phyloP scores from a whole-genome alignment of 2,329 filamentous ascomycete genomes.

The Pseudogymnoascus sp. region DNA sequence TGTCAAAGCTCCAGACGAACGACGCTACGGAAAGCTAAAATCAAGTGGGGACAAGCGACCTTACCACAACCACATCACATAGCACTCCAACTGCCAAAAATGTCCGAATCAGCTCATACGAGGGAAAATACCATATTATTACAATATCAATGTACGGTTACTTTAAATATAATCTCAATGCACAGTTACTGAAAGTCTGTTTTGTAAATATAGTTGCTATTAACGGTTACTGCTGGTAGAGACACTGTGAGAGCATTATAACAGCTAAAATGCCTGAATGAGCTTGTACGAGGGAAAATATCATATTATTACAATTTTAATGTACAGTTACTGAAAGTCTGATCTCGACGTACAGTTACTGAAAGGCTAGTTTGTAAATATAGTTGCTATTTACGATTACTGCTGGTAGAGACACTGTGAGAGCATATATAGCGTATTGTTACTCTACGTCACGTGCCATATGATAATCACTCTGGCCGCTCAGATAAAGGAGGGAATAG shows the following conservation, averaged over 20 bases:
- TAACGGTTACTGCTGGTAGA: neutral
- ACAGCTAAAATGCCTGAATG: neutral
- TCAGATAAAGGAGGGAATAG: neutral
- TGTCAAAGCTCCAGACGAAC: neutral
- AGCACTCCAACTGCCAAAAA: neutral
- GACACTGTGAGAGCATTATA: neutral
- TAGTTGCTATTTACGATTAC: neutral
- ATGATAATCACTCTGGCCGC: neutral
- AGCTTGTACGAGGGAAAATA: neutral
- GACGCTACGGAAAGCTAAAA: neutral
- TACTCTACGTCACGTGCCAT: neutral
- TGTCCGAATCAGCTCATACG: neutral
- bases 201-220: neutral
- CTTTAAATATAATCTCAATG: neutral
- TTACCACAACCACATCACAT: neutral
- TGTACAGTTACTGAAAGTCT: neutral
- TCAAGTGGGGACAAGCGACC: neutral
- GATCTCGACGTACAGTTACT: neutral
- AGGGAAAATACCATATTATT: neutral
- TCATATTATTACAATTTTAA: neutral
- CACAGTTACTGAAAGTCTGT: neutral
- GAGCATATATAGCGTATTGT: too few species aligned
- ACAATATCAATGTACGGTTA: neutral
- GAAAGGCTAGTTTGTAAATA: neutral
- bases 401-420: neutral